Conservation (phyloP, 306 rosid species). For the Crotalaria pallida region DNA sequence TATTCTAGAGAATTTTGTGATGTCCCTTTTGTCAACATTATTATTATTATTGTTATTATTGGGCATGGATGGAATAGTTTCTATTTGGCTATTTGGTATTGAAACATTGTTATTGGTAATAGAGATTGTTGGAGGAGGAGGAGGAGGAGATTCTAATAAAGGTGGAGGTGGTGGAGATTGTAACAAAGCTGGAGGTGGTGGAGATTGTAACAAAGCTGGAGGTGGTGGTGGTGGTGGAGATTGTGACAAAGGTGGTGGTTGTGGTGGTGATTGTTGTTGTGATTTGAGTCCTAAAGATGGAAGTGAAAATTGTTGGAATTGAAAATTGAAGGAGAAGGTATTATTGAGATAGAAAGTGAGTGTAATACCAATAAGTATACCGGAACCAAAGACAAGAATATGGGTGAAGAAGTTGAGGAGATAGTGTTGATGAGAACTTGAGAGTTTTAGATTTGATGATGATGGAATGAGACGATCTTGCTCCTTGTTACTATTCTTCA, state of each 20-base stretch:
- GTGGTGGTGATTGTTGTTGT: not conserved
- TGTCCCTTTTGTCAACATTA: not conserved
- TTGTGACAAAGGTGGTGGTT: not conserved
- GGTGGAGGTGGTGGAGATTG: not conserved
- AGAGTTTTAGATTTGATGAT: slow-evolving; percentile 30
- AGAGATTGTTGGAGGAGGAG: not conserved
- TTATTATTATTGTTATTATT: too few relatives aligned
- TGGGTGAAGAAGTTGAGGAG: slow-evolving; percentile 33
- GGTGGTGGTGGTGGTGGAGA: not conserved
- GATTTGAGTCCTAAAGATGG: not conserved
- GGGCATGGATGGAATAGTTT: not conserved
- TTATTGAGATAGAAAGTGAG: slow-evolving; percentile 34
- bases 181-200: not conserved
- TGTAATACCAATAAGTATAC: slow-evolving; percentile 54
- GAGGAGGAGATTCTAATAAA: too few relatives aligned
- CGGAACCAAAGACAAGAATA: slow-evolving; percentile 47
- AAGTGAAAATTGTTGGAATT: slow-evolving; percentile 16
- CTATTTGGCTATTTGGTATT: slow-evolving; percentile 1
- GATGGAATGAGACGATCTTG: not conserved
- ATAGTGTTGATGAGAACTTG: slow-evolving; percentile 27
- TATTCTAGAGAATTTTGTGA: not conserved
- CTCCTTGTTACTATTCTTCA: slow-evolving; percentile 29
- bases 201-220: too few relatives aligned
- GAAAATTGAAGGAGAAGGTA: slow-evolving; percentile 30
- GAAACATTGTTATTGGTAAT: not conserved